Evolutionary conservation across 352 stramenopile species (phyloP).

Genomic region (Globisporangium ultimum): DNA sequence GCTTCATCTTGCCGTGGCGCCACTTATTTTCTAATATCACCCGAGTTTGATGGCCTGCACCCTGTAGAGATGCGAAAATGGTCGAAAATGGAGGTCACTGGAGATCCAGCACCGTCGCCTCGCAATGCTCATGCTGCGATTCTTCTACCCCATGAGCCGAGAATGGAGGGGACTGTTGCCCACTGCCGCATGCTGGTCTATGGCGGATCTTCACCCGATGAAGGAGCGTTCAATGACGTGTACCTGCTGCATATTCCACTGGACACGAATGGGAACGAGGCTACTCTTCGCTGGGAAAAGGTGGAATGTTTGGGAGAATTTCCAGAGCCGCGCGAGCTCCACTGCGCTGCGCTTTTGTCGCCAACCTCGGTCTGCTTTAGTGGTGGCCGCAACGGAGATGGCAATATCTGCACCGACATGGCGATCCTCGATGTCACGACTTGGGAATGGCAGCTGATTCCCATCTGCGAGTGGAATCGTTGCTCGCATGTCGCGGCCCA

Average conservation of each 20-base stretch:
- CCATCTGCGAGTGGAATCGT: slow-evolving; percentile 52
- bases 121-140: slow-evolving; percentile 61
- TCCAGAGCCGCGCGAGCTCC: slow-evolving; percentile 46
- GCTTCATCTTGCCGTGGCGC: neutral
- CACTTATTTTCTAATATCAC: neutral
- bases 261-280: neutral
- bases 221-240: slow-evolving; percentile 47
- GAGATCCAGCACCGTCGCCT: slow-evolving; percentile 35
- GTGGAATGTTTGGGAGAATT: slow-evolving; percentile 19
- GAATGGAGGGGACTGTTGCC: neutral
- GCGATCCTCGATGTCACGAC: slow-evolving; percentile 28
- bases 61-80: slow-evolving; percentile 21
- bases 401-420: slow-evolving; percentile 58
- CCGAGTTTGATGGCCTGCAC: neutral
- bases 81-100: slow-evolving; percentile 19
- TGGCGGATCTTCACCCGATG: slow-evolving; percentile 56
- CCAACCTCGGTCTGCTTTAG: slow-evolving; percentile 31
- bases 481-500: slow-evolving; percentile 37
- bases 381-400: slow-evolving; percentile 46
- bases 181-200: slow-evolving; percentile 43
- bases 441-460: slow-evolving; percentile 52
- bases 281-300: slow-evolving; percentile 28
- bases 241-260: slow-evolving; percentile 44
- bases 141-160: slow-evolving; percentile 15
- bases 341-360: slow-evolving; percentile 27